Conservation (phyloP, 805 yeast species). For the Suhomyces pyralidae region DNA sequence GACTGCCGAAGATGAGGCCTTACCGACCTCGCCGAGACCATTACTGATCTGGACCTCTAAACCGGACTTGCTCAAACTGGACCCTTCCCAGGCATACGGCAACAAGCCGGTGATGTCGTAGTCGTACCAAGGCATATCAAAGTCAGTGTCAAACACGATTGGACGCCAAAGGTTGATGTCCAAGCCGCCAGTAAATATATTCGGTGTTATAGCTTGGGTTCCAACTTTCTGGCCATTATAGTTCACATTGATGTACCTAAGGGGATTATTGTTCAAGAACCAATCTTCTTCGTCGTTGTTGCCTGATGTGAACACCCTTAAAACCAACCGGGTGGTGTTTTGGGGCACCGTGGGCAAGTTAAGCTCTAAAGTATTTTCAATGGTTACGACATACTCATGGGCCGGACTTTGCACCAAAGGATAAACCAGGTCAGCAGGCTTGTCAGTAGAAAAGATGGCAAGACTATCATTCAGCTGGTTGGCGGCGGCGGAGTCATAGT, state of each 20-base stretch:
- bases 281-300: slow-evolving; percentile 82
- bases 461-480: neutral
- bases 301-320: slow-evolving; percentile 67
- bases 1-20: slow-evolving; percentile 31
- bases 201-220: slow-evolving; percentile 64
- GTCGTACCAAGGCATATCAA: slow-evolving; percentile 68
- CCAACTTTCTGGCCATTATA: slow-evolving; percentile 59
- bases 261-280: slow-evolving; percentile 63
- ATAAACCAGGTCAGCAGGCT: slow-evolving; percentile 38
- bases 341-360: slow-evolving; percentile 40
- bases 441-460: slow-evolving; percentile 23
- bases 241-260: slow-evolving; percentile 61
- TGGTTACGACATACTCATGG: neutral
- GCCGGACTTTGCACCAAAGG: slow-evolving; percentile 28
- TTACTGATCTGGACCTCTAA: slow-evolving; percentile 34
- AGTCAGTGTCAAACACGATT: slow-evolving; percentile 68
- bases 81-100: too few relatives aligned
- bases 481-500: slow-evolving; percentile 17
- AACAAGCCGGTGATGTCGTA: slow-evolving; percentile 40
- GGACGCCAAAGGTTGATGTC: slow-evolving; percentile 82
- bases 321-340: slow-evolving; percentile 58
- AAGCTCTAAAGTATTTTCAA: slow-evolving; percentile 57
- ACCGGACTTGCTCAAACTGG: too few relatives aligned
- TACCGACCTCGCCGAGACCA: slow-evolving; percentile 40
- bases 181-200: slow-evolving; percentile 78